Evolutionary conservation across 1,284 basidiomycete genomes (phyloP), one percentile per base, ranked within the genome.

Genomic region (Pseudozyma flocculosa): DNA sequence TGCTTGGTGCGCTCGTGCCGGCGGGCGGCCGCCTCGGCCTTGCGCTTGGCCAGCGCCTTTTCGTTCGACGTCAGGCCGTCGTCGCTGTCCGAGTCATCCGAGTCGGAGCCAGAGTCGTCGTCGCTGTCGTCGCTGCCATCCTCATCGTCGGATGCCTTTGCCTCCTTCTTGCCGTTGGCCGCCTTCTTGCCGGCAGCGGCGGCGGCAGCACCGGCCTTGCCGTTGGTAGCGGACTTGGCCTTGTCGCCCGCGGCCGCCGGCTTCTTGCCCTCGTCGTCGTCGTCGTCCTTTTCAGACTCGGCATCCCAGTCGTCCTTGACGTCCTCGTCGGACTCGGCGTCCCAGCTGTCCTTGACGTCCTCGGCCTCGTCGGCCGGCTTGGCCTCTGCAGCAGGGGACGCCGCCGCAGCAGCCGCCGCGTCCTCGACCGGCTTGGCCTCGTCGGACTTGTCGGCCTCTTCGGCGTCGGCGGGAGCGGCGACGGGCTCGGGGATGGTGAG

Each of bases 1-100:
- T 86, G 88, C 79, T 91, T 87, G 74, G 87, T 88, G 9, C 88
- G 87, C 71, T 92, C 89, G 48, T 86, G 85, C 49, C 89, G 84
- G 39, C 91, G 85, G 34, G 85, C 86, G 41, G 88, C 87, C 11
- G 92, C 91, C 64, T 90, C 88, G 0, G 87, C 87, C 80, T 94
- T 96, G 65, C 83, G 82, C 78, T 89, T 84, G 41, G 87, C 87
- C 14, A 85, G 85, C 78, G 88, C 81, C 55, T 83, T 83, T 61
- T 80, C 74, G 13, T 76, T 73, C 11, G 68, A 59, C 3, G 80
- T 80, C 38, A 80, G 50, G 13, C 70, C 68, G 42, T 78, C 78
- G 36, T 80, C 79, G 17, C 75, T 61, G 53, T 59, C 70, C 78
- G 80, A 4, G 85, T 86, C 79, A 86, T 80, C 47, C 17, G 69